Percentiles rank a stretch among this genome's conserved stretches.
phyloP scores from a whole-genome alignment of 2,329 filamentous ascomycete species.

The Delphinella strobiligena region DNA sequence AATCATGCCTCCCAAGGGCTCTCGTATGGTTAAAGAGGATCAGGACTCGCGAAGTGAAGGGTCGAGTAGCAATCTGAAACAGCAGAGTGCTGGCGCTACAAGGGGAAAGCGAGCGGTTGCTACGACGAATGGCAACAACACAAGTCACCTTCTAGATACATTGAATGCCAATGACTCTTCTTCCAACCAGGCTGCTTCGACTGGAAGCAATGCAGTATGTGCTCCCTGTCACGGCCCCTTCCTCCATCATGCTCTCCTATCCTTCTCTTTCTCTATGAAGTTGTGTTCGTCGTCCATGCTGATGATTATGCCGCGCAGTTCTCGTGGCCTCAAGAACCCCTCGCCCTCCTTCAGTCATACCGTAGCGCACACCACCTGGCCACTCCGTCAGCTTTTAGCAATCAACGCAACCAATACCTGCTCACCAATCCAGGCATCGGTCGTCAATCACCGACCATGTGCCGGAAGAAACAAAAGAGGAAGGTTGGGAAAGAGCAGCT shows the following conservation, averaged over 20 bases:
- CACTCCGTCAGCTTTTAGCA: constrained; percentile 56
- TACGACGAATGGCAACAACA: too few species aligned
- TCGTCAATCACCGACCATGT: constrained; percentile 64
- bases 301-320: too few species aligned
- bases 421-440: constrained; percentile 49
- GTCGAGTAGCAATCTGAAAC: constrained; percentile 5
- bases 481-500: constrained; percentile 62
- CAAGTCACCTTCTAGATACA: constrained; percentile 4
- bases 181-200: background rate
- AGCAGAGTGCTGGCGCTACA: background rate
- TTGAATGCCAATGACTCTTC: constrained; percentile 1
- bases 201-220: constrained; percentile 6
- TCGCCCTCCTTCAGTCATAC: constrained; percentile 55
- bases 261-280: background rate
- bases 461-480: constrained; percentile 49
- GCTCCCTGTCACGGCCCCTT: background rate
- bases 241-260: background rate
- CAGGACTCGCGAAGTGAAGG: constrained; percentile 8
- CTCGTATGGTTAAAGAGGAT: constrained; percentile 7
- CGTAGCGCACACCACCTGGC: constrained; percentile 60
- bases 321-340: constrained; percentile 7
- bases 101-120: too few species aligned
- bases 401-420: constrained; percentile 36
- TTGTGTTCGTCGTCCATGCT: too few species aligned
- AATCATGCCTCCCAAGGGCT: constrained; percentile 8